A percentile compares a stretch with the other conserved stretches of the same genome.
Conservation (phyloP, 2,329 filamentous ascomycete genomes). For the Ophiocordyceps camponoti-floridani region DNA sequence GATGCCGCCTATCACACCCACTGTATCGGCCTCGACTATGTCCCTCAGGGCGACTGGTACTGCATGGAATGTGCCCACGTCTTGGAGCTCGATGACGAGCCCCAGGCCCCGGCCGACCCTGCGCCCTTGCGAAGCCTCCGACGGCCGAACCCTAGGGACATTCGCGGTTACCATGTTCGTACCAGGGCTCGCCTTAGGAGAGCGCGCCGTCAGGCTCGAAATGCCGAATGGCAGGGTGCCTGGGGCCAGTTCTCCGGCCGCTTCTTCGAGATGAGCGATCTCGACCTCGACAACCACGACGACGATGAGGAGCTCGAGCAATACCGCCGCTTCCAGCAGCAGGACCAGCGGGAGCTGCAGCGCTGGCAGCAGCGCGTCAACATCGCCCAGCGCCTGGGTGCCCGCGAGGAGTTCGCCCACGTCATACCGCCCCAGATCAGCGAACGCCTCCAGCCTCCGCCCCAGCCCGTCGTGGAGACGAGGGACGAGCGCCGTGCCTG, state of each 20-base stretch:
- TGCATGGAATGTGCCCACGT: conserved; percentile 63
- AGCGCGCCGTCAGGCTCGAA: conserved; percentile 46
- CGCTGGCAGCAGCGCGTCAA: conserved; percentile 73
- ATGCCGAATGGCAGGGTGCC: conserved; percentile 73
- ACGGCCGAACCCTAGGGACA: conserved; percentile 13
- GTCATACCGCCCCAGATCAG: conserved; percentile 39
- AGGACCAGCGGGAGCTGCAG: conserved; percentile 41
- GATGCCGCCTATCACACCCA: conserved; percentile 81
- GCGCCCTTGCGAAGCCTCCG: conserved; percentile 8
- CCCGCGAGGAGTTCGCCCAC: conserved; percentile 51
- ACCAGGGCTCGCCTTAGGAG: conserved; percentile 40
- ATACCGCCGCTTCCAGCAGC: conserved; percentile 33
- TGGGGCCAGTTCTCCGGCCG: conserved; percentile 49
- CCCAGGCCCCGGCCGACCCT: conserved; percentile 2
- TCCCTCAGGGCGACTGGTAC: conserved; percentile 72
- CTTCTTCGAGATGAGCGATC: conserved; percentile 37
- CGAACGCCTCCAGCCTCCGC: conserved; percentile 39
- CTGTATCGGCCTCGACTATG: conserved; percentile 64
- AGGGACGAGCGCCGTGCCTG: conserved; percentile 70
- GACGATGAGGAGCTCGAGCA: conserved; percentile 49
- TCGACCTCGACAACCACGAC: conserved; percentile 22
- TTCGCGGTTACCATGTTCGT: conserved; percentile 22
- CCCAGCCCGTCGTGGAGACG: conserved; percentile 45
- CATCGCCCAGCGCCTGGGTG: conserved; percentile 66
- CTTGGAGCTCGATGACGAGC: conserved; percentile 17